Percentiles rank a stretch among this genome's conserved stretches.
Conservation (phyloP, 2,329 filamentous ascomycete genomes). For the Daldinia eschscholtzii region DNA sequence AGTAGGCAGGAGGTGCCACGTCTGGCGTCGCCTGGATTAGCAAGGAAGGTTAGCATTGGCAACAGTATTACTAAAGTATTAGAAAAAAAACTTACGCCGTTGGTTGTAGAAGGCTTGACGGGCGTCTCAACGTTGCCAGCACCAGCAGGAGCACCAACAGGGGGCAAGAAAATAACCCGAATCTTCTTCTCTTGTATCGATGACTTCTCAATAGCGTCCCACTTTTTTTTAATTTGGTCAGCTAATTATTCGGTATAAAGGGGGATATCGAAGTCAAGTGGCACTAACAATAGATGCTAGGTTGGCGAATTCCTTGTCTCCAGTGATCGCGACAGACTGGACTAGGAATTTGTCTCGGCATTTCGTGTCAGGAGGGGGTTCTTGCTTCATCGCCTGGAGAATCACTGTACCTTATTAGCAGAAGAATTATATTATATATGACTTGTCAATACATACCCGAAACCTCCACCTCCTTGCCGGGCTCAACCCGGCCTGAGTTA, state of each 20-base stretch:
- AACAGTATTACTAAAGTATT: conserved; percentile 19
- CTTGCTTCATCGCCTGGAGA: conserved; percentile 97
- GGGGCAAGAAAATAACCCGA: conserved; percentile 84
- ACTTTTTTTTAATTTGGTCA: conserved; percentile 64
- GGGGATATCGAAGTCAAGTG: conserved; percentile 29
- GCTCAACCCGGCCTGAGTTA: conserved; percentile 95
- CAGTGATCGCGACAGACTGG: conserved; percentile 86
- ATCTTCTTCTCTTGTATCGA: conserved; percentile 95
- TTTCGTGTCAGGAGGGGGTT: conserved; percentile 85
- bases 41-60: conserved; percentile 13
- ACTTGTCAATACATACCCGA: conserved; percentile 73
- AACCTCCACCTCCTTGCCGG: conserved; percentile 90
- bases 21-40: conserved; percentile 60
- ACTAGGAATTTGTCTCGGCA: conserved; percentile 99
- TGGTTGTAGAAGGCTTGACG: conserved; percentile 56
- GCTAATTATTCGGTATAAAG: conserved; percentile 44
- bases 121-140: conserved; percentile 55
- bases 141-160: conserved; percentile 62
- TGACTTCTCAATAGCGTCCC: conserved; percentile 82
- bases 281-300: conserved; percentile 81
- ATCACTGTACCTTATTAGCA: conserved; percentile 72
- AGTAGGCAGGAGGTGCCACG: conserved; percentile 58
- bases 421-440: conserved; percentile 17
- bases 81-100: conserved; percentile 56
- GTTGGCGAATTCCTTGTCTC: conserved; percentile 86